phyloP scores from a whole-genome alignment of 2,329 filamentous ascomycete genomes.

The Ophiocordyceps sinensis region DNA sequence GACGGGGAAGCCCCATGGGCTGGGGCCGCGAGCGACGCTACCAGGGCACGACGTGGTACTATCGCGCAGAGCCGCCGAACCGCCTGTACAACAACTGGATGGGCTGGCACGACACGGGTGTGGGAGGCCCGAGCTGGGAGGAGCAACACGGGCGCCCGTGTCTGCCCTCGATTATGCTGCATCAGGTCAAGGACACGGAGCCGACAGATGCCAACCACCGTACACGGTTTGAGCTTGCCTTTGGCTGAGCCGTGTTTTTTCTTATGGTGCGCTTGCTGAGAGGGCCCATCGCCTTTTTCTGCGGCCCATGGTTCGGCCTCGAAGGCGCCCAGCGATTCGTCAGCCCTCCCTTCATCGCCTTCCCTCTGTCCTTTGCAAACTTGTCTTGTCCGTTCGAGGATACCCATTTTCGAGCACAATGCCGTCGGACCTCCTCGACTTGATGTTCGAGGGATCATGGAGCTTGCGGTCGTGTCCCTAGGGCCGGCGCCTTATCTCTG shows the following conservation, averaged over 20 bases:
- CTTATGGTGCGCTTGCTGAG: no score
- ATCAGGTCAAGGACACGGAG: slow-evolving; percentile 44
- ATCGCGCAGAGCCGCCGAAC: slow-evolving; percentile 40
- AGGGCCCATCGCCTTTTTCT: no score
- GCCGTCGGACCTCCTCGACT: not conserved
- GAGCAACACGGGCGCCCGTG: slow-evolving; percentile 39
- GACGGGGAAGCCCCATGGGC: slow-evolving; percentile 40
- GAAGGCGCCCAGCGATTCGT: not conserved
- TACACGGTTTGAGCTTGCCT: slow-evolving; percentile 22
- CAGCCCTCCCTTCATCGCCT: not conserved
- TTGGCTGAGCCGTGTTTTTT: slow-evolving; percentile 16
- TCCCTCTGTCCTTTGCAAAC: not conserved
- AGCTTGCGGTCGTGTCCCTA: not conserved
- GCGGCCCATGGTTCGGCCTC: no score
- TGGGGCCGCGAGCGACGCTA: slow-evolving; percentile 44
- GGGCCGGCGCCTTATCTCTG: no score
- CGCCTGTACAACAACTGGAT: slow-evolving; percentile 49
- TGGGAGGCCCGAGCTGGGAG: slow-evolving; percentile 44
- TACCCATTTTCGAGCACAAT: slow-evolving; percentile 1
- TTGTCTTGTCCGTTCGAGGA: not conserved
- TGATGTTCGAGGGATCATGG: not conserved
- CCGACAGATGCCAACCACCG: slow-evolving; percentile 30
- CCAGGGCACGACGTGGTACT: slow-evolving; percentile 47
- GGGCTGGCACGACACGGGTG: slow-evolving; percentile 39
- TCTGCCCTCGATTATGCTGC: slow-evolving; percentile 42